These are phyloP conservation scores for Elasticomyces elasticus DNA, from an alignment of 495 filamentous ascomycete genomes.

Conservation along the genomic window DNA sequence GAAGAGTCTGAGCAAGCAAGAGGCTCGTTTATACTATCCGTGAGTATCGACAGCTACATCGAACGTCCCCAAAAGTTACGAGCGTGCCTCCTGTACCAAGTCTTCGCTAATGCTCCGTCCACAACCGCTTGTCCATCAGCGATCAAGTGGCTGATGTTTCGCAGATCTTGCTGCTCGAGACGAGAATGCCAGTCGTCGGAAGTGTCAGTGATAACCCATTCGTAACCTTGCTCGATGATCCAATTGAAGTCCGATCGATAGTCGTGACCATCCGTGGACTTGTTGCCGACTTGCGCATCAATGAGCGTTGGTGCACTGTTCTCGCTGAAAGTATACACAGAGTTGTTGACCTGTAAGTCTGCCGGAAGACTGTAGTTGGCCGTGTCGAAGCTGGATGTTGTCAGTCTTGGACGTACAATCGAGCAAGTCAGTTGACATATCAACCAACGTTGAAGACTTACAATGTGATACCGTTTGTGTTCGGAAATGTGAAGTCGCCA, in stretches of 20 bases:
- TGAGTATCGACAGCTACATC: too few species aligned
- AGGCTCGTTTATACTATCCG: too few species aligned
- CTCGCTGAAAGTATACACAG: background rate
- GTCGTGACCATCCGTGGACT: constrained; percentile 2
- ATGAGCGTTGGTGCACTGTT: background rate
- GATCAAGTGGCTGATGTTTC: constrained; percentile 1
- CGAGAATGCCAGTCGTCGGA: background rate
- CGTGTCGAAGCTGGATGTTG: constrained; percentile 2
- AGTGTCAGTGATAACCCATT: constrained; percentile 3
- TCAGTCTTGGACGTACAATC: too few species aligned
- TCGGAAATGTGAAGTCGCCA: constrained; percentile 1
- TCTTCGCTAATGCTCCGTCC: background rate
- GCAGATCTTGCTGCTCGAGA: background rate
- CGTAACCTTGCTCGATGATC: background rate
- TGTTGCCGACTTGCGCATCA: background rate
- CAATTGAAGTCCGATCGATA: constrained; percentile 4
- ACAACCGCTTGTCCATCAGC: background rate
- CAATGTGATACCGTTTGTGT: background rate
- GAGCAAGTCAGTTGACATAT: background rate
- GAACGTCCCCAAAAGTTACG: too few species aligned
- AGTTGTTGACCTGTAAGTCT: background rate
- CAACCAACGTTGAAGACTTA: background rate
- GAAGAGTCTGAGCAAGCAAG: too few species aligned
- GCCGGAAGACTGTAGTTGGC: background rate
- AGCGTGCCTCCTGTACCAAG: background rate